Conservation (phyloP, 2,329 filamentous ascomycete species). For the Sporothrix phasma region DNA sequence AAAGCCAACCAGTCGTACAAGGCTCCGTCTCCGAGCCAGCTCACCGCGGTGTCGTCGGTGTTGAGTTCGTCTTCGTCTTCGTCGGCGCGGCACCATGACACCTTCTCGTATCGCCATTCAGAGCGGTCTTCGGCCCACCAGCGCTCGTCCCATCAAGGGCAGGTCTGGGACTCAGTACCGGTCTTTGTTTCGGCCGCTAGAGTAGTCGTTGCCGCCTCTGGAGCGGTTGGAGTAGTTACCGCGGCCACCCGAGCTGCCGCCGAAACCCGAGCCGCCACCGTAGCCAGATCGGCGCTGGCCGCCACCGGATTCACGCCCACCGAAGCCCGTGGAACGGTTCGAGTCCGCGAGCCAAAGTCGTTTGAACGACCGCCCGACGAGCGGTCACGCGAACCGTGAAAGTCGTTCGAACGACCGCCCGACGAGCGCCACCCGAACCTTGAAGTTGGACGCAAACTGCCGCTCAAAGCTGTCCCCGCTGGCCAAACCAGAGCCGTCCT, state of each 20-base stretch:
- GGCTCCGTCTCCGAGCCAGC: background rate
- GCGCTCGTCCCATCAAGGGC: too few relatives aligned
- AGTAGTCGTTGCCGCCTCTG: too few relatives aligned
- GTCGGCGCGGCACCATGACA: background rate
- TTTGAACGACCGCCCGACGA: background rate
- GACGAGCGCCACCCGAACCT: background rate
- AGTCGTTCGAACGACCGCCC: background rate
- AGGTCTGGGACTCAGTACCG: too few relatives aligned
- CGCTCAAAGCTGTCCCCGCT: background rate
- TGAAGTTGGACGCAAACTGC: background rate
- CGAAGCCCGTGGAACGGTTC: background rate
- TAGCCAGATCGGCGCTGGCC: background rate
- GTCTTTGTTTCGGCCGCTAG: too few relatives aligned
- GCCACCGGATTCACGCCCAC: background rate
- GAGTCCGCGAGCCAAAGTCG: background rate
- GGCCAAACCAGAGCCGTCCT: background rate
- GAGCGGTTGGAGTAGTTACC: too few relatives aligned
- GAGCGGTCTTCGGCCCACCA: background rate
- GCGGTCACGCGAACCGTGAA: background rate
- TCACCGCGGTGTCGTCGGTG: background rate
- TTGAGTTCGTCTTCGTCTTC: background rate
- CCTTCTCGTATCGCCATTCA: background rate
- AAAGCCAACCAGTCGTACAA: slow-evolving; percentile 8
- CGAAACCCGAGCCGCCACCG: background rate
- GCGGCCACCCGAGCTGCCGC: too few relatives aligned